phyloP scores from a whole-genome alignment of 495 filamentous ascomycete genomes.

The Annulohypoxylon bovei region DNA sequence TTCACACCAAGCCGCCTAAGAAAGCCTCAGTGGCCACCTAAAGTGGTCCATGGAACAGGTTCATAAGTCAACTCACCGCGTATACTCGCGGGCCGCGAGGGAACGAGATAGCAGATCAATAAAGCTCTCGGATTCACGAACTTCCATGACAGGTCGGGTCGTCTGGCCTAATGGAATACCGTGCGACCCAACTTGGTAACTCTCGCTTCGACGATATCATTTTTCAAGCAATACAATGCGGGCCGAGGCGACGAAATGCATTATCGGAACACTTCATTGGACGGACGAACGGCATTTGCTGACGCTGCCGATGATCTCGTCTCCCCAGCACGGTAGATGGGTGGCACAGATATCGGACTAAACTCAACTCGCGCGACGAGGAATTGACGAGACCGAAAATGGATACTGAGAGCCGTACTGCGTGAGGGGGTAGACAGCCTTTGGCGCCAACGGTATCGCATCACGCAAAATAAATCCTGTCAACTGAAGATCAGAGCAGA shows the following conservation, averaged over 20 bases:
- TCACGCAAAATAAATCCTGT: slow-evolving; percentile 10
- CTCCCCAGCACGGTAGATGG: slow-evolving; percentile 5
- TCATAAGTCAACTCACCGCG: slow-evolving; percentile 7
- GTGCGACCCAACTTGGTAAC: slow-evolving; percentile 21
- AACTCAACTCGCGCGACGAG: background rate
- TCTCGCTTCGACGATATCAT: slow-evolving; percentile 12
- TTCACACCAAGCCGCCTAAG: background rate
- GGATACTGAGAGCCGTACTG: slow-evolving; percentile 14
- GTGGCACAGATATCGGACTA: background rate
- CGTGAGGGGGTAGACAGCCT: background rate
- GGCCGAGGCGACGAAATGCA: slow-evolving; percentile 23
- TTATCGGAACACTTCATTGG: slow-evolving; percentile 1
- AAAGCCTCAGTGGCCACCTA: slow-evolving; percentile 3
- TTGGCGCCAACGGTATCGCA: slow-evolving; percentile 8
- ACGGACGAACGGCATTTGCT: slow-evolving; percentile 10
- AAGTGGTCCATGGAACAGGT: background rate
- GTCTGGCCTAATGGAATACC: slow-evolving; percentile 23
- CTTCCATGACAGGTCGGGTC: background rate
- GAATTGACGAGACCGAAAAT: slow-evolving; percentile 13
- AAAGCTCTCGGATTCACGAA: slow-evolving; percentile 13
- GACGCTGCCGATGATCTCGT: slow-evolving; percentile 22
- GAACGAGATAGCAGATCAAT: slow-evolving; percentile 5
- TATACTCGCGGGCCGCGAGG: background rate
- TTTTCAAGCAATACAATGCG: slow-evolving; percentile 16
- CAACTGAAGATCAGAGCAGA: slow-evolving; percentile 1